These are phyloP conservation scores for Smallanthus sonchifolius DNA, from an alignment of 129 eudicot genomes.

Conservation along the genomic window DNA sequence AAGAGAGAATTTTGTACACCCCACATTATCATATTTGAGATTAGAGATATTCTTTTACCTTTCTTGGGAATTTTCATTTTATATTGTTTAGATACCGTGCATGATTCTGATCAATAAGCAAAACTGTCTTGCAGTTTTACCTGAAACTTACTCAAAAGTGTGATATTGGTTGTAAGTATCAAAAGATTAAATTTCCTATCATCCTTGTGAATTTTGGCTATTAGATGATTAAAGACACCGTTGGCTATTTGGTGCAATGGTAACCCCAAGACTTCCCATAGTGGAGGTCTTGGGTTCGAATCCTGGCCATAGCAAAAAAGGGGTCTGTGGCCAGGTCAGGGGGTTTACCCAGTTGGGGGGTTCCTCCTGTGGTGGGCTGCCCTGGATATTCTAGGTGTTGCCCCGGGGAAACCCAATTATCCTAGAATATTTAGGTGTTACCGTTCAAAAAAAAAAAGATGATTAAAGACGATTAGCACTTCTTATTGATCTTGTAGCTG, in stretches of 20 bases:
- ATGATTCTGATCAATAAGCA: constrained; percentile 1
- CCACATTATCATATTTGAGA: background rate
- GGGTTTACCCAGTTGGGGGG: no score
- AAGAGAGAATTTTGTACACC: background rate
- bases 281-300: no score
- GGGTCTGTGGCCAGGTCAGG: no score
- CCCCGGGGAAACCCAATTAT: no score
- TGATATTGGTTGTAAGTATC: background rate
- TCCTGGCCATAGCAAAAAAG: no score
- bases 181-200: background rate
- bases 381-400: no score
- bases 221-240: background rate
- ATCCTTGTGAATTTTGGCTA: background rate
- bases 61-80: background rate
- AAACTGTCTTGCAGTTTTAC: background rate
- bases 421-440: no score
- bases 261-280: no score
- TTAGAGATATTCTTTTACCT: background rate
- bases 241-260: no score
- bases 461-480: background rate
- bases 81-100: background rate
- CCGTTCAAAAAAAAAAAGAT: no score
- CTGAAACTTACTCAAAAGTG: background rate
- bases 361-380: no score
- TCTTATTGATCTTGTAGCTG: constrained; percentile 6